Base-by-base conservation (phyloP, 352 stramenopile species). In the Phytophthora syringae region DNA sequence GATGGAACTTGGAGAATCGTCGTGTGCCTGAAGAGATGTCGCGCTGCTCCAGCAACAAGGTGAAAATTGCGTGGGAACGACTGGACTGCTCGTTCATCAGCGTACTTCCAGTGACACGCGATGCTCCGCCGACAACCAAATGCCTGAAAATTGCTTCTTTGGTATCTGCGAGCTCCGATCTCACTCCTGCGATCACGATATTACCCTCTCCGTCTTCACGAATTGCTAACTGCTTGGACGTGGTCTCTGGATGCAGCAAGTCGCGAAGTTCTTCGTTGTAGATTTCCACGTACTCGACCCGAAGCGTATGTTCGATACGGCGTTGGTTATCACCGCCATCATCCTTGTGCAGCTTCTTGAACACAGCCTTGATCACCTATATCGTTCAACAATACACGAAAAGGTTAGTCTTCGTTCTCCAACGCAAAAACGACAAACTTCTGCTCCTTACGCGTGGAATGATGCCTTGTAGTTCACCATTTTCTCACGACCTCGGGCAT, bases 211-310 rank as follows among this genome's bases (percentile, higher is more conserved):
- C 84, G 30, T 92, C 82, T 70, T 95, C 86, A 20, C 86, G 86
- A 64, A 95, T 95, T 21, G 72, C 80, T 11, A 95, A 55, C 74
- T 93, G 83, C 72, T 92, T 94, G 32, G 80, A 84, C 0, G 82
- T 70, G 0, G 82, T 95, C 50, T 95, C 85, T 0, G 83, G 79
- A 30, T 92, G 90, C 7, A 99, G 81, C 27, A 99, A 76, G 67
- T 99, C 97, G 4, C 93, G 85, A 10, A 99, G 82, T 54, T 98
- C 92, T 87, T 99, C 97, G 58, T 99, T 99, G 82, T 99, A 99
- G 56, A 99, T 97, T 86, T 99, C 97, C 44, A 99, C 83, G 70
- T 98, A 99, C 22, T 97, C 97, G 34, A 98, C 90, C 15, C 91
- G 81, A 13, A 99, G 72, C n/a, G 83, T 84, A 58, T 95, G 95